Evolutionary conservation across 345 rosid genomes (phyloP), one percentile per base, ranked within the genome.

Genomic region (Hypericum perforatum): DNA sequence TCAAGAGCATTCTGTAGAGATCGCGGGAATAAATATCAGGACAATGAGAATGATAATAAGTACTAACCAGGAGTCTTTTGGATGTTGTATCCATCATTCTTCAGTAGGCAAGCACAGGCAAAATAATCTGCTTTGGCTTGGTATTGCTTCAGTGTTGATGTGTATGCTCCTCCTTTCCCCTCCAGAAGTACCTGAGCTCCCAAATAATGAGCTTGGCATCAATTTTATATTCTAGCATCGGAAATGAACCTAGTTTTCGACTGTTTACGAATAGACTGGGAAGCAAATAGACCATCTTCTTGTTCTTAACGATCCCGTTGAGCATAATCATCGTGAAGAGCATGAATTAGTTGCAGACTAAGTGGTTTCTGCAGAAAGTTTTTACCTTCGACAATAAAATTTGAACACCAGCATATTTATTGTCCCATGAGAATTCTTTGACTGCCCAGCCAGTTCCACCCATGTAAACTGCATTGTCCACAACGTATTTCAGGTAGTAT

Each of bases 401-500:
- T 66, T 89, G 97, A 38, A 86, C 77, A 50, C 95, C 97, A 3
- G 87, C 97, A 56, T 83, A 85, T 29, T 89, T 86, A 78, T 70
- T 83, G 72, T 89, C 95, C 97, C 95, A 89, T 11, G 88, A 83
- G 77, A 89, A 86, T 22, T 89, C 95, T 57, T 81, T 83, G 59
- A 83, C 71, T 11, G 85, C 89, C 88, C 92, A 85, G n/a, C 94
- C 83, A 22, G 84, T 86, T 71, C 97, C 94, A 0, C 97, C 95
- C 95, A 89, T 77, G 72, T 75, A 74, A 9, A 58, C 86, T 9
- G 82, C 88, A 52, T 89, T 89, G 63, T 86, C 75, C 11, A 78
- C 47, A 8, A 70, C 74, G 15, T 89, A 86, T 52, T 78, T 82
- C 54, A 86, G 68, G 81, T 83, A 86, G 49, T 72, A 73, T 29